These are phyloP conservation scores for Tolypocladium album DNA, from an alignment of 2,329 filamentous ascomycete genomes.

Conservation along the genomic window DNA sequence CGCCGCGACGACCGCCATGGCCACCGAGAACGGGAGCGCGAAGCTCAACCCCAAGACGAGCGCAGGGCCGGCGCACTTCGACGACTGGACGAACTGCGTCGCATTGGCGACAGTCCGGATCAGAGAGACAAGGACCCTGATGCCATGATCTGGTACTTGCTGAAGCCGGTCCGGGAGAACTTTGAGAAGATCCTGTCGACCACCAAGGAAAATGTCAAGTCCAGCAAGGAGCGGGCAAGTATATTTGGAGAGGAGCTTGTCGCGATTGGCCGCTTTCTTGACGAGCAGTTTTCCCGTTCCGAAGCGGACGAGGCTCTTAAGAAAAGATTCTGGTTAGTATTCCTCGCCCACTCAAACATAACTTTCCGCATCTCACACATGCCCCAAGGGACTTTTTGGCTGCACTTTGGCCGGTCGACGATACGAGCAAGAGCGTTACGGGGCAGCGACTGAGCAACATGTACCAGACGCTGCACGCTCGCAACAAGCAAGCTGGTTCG, in stretches of 20 bases:
- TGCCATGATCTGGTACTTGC: constrained; percentile 35
- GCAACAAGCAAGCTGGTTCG: constrained; percentile 19
- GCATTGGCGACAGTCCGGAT: constrained; percentile 38
- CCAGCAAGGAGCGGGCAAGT: constrained; percentile 49
- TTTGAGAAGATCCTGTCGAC: constrained; percentile 49
- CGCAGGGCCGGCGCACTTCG: constrained; percentile 28
- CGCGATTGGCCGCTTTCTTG: constrained; percentile 52
- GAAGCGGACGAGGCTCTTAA: constrained; percentile 30
- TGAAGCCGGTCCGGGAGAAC: constrained; percentile 50
- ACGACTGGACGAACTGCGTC: constrained; percentile 31
- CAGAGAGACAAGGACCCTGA: constrained; percentile 34
- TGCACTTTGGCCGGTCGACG: constrained; percentile 34
- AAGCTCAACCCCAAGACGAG: constrained; percentile 25
- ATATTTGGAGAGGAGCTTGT: constrained; percentile 51
- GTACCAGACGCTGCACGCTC: constrained; percentile 28
- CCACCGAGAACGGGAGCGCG: constrained; percentile 12
- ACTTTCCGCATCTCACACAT: constrained; percentile 8
- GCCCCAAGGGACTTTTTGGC: constrained; percentile 30
- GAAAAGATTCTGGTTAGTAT: constrained; percentile 38
- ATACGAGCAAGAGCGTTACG: constrained; percentile 31
- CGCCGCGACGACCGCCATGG: constrained; percentile 11
- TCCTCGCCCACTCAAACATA: not conserved
- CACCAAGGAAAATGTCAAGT: constrained; percentile 51
- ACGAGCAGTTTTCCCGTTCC: constrained; percentile 31
- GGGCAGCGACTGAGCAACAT: constrained; percentile 32